These are phyloP conservation scores for Cercospora canescens DNA, from an alignment of 2,329 filamentous ascomycete genomes.

Conservation along the genomic window DNA sequence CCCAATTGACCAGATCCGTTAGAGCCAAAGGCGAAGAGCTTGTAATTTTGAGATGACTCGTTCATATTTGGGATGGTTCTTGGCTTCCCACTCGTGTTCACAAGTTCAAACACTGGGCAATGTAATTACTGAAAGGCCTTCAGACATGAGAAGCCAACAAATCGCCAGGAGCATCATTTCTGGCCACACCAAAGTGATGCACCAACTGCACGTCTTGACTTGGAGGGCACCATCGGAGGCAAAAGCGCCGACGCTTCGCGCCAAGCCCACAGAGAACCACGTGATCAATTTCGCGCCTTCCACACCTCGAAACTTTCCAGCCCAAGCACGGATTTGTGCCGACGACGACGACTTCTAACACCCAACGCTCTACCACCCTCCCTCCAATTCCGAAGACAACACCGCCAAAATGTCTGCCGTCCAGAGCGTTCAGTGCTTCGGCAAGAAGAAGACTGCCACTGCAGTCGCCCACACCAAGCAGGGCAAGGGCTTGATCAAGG, in stretches of 20 bases:
- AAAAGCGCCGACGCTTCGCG: neutral
- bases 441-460: slow-evolving; percentile 70
- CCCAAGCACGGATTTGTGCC: neutral
- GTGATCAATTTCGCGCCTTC: slow-evolving; percentile 3
- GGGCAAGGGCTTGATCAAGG: slow-evolving; percentile 92
- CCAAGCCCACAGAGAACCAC: slow-evolving; percentile 9
- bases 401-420: slow-evolving; percentile 64
- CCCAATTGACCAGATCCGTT: slow-evolving; percentile 56
- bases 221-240: neutral
- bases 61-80: neutral
- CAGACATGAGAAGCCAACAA: neutral
- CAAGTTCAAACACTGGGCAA: neutral
- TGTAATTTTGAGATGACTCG: neutral
- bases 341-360: slow-evolving; percentile 18
- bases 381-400: slow-evolving; percentile 14
- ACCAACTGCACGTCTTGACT: no score
- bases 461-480: slow-evolving; percentile 94
- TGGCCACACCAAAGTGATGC: neutral
- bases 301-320: slow-evolving; percentile 6
- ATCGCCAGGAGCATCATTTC: neutral
- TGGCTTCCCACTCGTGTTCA: neutral
- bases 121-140: neutral
- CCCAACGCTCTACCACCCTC: slow-evolving; percentile 9
- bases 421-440: slow-evolving; percentile 82
- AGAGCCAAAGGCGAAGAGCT: slow-evolving; percentile 46